Base-by-base conservation (phyloP, 2,329 filamentous ascomycete genomes). In the Arthrinium puccinioides region DNA sequence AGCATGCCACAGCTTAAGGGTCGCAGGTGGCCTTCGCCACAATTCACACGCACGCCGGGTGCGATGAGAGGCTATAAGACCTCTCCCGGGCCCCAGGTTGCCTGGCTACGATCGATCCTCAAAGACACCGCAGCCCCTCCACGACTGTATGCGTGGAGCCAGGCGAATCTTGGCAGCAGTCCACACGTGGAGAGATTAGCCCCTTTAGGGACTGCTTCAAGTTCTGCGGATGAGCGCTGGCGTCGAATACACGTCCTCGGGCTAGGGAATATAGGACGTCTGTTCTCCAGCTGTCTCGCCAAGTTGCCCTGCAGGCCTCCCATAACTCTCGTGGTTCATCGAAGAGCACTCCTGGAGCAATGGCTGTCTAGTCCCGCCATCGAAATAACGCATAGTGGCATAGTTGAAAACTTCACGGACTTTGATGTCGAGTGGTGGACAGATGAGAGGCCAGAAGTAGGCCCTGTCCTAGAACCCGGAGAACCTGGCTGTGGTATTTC, bases 281-380 rank as follows among this genome's bases (percentile, higher is more conserved):
- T 96, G 19, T 77, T 89, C 45, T 87, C 89, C 19, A 80, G 82
- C 54, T 76, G 78, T 16, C 66, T 96, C 9, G 74, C 77, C 16
- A 69, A 73, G 15, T 64, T 79, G 8, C 50, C 61, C 1, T 61
- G 74, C 15, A 70, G 74, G 3, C 86, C 87, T 5, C 84, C 84
- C 0, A 73, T 95, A 25, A 90, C 87, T 1, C 70, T 96, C 6
- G 71, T 95, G n/a, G 70, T 94, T 24, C 84, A 88, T 52, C 70
- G 69, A n/a, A 56, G 54, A 35, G 61, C 64, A 19, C 64, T 74
- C 4, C 57, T 77, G 3, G 52, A 64, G 34, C 55, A 66, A 15
- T 79, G 76, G 72, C 48, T 49, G 4, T 37, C 53, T 2, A 43
- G 57, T 4, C 62, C 64, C 0, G 70, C 69, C 4, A 60, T 76